Evolutionary conservation across 805 yeast species (phyloP), one percentile per base, ranked within the genome.

Genomic region (Saccharomyces mikatae): DNA sequence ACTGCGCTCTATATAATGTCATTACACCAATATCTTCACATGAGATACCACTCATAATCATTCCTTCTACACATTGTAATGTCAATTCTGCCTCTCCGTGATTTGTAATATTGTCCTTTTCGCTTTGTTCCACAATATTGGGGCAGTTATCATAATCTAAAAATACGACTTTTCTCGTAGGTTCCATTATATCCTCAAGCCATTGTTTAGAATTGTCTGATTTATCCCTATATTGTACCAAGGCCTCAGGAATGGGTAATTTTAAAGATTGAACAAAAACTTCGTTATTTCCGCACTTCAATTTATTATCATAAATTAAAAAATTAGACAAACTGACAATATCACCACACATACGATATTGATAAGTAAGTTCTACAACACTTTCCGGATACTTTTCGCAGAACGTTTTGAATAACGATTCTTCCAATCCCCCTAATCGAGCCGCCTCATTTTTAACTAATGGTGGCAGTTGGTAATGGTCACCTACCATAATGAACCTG

Each of bases 401-500:
- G 46, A 94, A 75, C 2, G 78, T 73, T 65, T 82, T 83, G 72
- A 94, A 94, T 53, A 95, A 72, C 0, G 97, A 89, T 41, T 77
- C 77, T 41, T 87, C 87, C 9, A 94, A 71, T 1, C 72, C 72
- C 0, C 79, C 82, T 11, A 61, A 60, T 52, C 76, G 76, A 0
- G 97, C 96, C 21, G 77, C 79, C 0, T 83, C 79, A 61, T 82
- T 82, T 27, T 80, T 76, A 0, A 94, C 90, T 51, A 94, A 74
- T 0, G 99, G 99, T 2, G 97, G 95, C 27, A 94, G 74, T 68
- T 94, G 99, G 59, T 80, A 82, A 68, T 94, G 98, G 67, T 94
- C 99, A 9, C 99, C 99, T n/a, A 94, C 97, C 56, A 94, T 76
- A 1, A 94, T 78, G 66, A 92, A 94, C 68, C 80, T 87, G 48